Base-by-base conservation (phyloP, 2,329 filamentous ascomycete genomes). In the Coniochaeta prunicola region DNA sequence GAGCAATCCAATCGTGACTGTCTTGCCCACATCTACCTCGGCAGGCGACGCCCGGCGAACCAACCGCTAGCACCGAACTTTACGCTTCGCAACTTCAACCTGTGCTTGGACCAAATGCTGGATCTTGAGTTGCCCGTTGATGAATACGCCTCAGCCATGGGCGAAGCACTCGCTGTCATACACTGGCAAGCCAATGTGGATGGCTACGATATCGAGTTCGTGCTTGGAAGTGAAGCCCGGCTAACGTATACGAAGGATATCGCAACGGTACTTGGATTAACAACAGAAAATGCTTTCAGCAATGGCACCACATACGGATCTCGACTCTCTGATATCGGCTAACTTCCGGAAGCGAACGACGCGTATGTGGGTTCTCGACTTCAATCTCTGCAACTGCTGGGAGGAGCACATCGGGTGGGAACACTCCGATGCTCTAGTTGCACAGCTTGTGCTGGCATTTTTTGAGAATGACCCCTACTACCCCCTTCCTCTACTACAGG, bases 161-260 rank as follows among this genome's bases (percentile, higher is more conserved):
- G 59, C 0, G 53, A 61, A 24, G 61, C 70, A 0, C 60, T 74
- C 1, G 70, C 70, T 0, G 42, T 69, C 1, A 64, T 74, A 63
- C 71, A 73, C 48, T 74, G 69, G 70, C 64, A 26, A 0, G 71
- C 69, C 0, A 60, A 55, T 10, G 66, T 62, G 0, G 69, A 74
- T 26, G 71, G 65, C 0, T 60, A 64, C 3, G 70, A 69, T 19
- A 64, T 74, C 0, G 67, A 74, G 45, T 73, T 73, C 54, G 69
- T 68, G 1, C 56, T 73, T 8, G 70, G 68, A 0, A 65, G 64
- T 40, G 61, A 65, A n/a, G 57, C 8, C 1, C 10, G 2, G 0
- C 30, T 0, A 60, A 63, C 30, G 21, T 34, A 33, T 6, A 34
- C 10, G 10, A 2, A 26, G 17, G 30, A 28, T 12, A 19, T 9